These are phyloP conservation scores for Mucor irregularis DNA, from an alignment of 371 early-diverging fungal species.

Conservation along the genomic window DNA sequence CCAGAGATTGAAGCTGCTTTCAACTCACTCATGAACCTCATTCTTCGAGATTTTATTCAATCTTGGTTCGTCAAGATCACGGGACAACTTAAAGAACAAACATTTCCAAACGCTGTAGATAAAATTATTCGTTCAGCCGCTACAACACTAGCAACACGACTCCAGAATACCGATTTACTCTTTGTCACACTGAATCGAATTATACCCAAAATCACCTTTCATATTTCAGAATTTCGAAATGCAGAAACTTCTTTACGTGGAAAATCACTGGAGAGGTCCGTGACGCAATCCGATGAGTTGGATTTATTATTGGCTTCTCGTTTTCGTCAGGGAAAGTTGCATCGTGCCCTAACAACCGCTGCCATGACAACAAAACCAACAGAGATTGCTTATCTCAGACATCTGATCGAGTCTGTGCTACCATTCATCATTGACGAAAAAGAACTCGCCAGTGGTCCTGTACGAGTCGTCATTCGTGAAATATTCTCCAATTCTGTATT, in stretches of 20 bases:
- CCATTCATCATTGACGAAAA: slow-evolving; percentile 58
- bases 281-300: slow-evolving; percentile 60
- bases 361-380: slow-evolving; percentile 52
- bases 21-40: slow-evolving; percentile 40
- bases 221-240: slow-evolving; percentile 66
- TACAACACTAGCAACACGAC: slow-evolving; percentile 34
- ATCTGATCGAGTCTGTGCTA: slow-evolving; percentile 60
- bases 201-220: slow-evolving; percentile 68
- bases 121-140: slow-evolving; percentile 46
- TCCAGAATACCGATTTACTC: slow-evolving; percentile 58
- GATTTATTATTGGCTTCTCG: slow-evolving; percentile 65
- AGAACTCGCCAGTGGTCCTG: slow-evolving; percentile 58
- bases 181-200: slow-evolving; percentile 59
- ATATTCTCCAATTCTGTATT: slow-evolving; percentile 70
- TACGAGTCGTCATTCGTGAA: slow-evolving; percentile 73
- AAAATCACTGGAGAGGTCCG: slow-evolving; percentile 48
- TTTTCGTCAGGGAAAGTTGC: slow-evolving; percentile 61
- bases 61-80: slow-evolving; percentile 61
- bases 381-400: slow-evolving; percentile 68
- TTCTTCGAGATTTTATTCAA: slow-evolving; percentile 59
- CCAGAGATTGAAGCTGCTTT: slow-evolving; percentile 44
- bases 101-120: slow-evolving; percentile 47
- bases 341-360: slow-evolving; percentile 58
- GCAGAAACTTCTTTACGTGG: slow-evolving; percentile 67
- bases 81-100: slow-evolving; percentile 17